Percentiles rank a stretch among this genome's conserved stretches.
phyloP scores from a whole-genome alignment of 805 yeast genomes.

The Metahyphopichia silvanorum region DNA sequence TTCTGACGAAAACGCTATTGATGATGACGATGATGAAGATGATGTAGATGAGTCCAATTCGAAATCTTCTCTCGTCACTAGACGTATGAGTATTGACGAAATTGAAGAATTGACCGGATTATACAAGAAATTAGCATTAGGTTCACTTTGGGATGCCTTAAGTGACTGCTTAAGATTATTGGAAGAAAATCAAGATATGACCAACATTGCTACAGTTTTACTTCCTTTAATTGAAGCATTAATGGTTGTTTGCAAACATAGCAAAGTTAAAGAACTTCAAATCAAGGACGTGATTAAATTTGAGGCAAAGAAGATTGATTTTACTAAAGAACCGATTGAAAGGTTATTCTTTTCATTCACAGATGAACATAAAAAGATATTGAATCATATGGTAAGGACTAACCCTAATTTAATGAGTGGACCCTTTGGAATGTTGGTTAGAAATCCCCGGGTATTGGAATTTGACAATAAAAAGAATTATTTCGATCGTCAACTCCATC shows the following conservation, averaged over 20 bases:
- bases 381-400: slow-evolving; percentile 87
- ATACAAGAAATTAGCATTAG: slow-evolving; percentile 68
- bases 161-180: slow-evolving; percentile 66
- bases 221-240: slow-evolving; percentile 87
- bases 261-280: slow-evolving; percentile 57
- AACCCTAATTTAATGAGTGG: slow-evolving; percentile 95
- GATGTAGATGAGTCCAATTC: slow-evolving; percentile 2
- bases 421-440: slow-evolving; percentile 84
- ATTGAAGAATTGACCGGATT: slow-evolving; percentile 51
- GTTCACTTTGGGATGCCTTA: slow-evolving; percentile 80
- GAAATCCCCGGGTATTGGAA: slow-evolving; percentile 85
- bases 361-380: slow-evolving; percentile 78
- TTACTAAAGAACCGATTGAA: slow-evolving; percentile 72
- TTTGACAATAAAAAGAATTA: slow-evolving; percentile 90
- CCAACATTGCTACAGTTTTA: slow-evolving; percentile 66
- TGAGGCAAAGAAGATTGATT: slow-evolving; percentile 63
- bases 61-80: not conserved
- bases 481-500: slow-evolving; percentile 72
- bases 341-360: slow-evolving; percentile 81
- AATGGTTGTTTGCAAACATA: slow-evolving; percentile 94
- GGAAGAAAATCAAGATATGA: slow-evolving; percentile 52
- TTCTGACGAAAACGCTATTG: slow-evolving; percentile 7
- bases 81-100: slow-evolving; percentile 17
- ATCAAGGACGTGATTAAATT: slow-evolving; percentile 55
- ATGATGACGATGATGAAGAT: slow-evolving; percentile 3